Evolutionary conservation across 805 yeast species (phyloP), one percentile per base, ranked within the genome.

Genomic region (Kurtzmaniella fragi): DNA sequence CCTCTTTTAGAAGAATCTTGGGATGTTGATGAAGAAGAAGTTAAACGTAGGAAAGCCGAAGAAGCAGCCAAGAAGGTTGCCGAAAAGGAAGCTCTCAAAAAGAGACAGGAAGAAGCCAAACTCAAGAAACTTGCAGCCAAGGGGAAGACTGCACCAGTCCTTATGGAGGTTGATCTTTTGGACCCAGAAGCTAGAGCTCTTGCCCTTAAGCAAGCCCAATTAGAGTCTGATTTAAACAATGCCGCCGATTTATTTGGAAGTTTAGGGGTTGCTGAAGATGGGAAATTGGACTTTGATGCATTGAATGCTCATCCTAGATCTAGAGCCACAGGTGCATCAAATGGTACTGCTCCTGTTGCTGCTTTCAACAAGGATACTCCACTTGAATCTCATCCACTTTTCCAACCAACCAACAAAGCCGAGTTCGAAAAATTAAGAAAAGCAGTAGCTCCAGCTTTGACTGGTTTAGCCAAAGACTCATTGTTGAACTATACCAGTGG

Each of bases 201-300:
- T 55, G 62, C 89, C 61, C 71, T 85, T 62, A 82, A 73, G 55
- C 71, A 83, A 59, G 95, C 93, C 15, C 95, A 91, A 64, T 54
- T 87, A 43, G 82, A 78, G 35, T 77, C 95, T 20, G 99, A 91
- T 66, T 71, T 91, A 61, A 87, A 86, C 62, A 87, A 86, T 57
- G 98, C 99, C 71, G 98, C 99, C 64, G 98, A 91, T 74, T 80
- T 91, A 67, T 77, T 88, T 61, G 99, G 93, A 60, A 98, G 98
- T 79, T 80, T 91, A 71, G 88, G 97, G 83, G 61, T 95, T 54
- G 99, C 78, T 17, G 58, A 48, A 13, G 68, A 60, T 43, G 50
- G 45, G 23, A 56, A 54, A 30, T 20, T 20, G 25, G 58, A 50
- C 14, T 57, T 61, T 37, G 70, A 70, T 43, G 25, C 25, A 5